These are phyloP conservation scores for Furculomyces boomerangus DNA, from an alignment of 371 early-diverging fungal species.

Conservation along the genomic window DNA sequence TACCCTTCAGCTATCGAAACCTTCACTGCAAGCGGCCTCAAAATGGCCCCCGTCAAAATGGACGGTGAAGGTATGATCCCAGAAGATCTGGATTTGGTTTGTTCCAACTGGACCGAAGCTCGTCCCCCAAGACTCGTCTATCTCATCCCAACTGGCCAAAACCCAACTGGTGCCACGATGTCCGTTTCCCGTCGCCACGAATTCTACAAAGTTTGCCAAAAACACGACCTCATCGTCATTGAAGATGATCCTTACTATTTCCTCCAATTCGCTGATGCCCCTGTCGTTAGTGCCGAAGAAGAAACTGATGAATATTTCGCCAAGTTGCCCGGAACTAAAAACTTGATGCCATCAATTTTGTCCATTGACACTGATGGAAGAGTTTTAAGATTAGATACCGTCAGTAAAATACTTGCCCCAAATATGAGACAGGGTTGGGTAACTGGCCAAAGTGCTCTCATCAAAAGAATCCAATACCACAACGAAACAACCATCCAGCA, in stretches of 20 bases:
- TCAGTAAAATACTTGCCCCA: constrained; percentile 43
- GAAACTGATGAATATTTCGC: constrained; percentile 1
- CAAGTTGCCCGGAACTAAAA: constrained; percentile 6
- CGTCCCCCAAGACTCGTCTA: constrained; percentile 31
- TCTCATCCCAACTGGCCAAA: constrained; percentile 46
- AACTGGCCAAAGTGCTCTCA: constrained; percentile 33
- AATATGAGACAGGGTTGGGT: constrained; percentile 41
- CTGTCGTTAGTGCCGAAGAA: constrained; percentile 1
- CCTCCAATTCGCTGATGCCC: constrained; percentile 26
- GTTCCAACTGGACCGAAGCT: constrained; percentile 19
- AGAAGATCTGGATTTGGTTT: constrained; percentile 22
- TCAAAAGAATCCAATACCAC: constrained; percentile 36
- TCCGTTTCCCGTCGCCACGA: constrained; percentile 28
- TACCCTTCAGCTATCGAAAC: constrained; percentile 57
- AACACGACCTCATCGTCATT: constrained; percentile 35
- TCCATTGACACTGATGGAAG: constrained; percentile 42
- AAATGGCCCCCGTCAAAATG: constrained; percentile 28
- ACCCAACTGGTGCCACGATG: constrained; percentile 49
- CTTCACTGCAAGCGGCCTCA: constrained; percentile 35
- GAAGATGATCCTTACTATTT: constrained; percentile 64
- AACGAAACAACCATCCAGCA: constrained; percentile 38
- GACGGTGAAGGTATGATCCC: constrained; percentile 39
- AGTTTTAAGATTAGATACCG: constrained; percentile 46
- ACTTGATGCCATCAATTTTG: constrained; percentile 33
- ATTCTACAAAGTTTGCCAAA: constrained; percentile 32